Evolutionary conservation across 2,329 filamentous ascomycete species (phyloP), one percentile per base, ranked within the genome.

Genomic region (Drechslera avenae): DNA sequence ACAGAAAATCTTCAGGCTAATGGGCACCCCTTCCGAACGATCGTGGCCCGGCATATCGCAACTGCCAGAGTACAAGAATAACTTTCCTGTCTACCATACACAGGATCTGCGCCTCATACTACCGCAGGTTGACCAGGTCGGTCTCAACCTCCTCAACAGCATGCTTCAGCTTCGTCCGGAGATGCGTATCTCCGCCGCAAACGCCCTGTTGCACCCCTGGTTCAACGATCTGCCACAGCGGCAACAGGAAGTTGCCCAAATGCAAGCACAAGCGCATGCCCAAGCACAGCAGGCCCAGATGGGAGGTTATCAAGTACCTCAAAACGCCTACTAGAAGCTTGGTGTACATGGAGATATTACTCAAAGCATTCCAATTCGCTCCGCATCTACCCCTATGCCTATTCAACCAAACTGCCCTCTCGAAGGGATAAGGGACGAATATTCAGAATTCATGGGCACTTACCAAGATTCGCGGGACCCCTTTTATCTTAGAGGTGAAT

Each of bases 11-110:
- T 99, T 99, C 83, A 86, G 94, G 52, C 87, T 99, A 54, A 99
- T 99, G 94, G 94, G 94, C 55, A 99, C 94, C 0, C 94, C 94
- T 0, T 96, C 90, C 0, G 94, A 99, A 75, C 86, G 91, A 36
- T 91, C 89, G 4, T 99, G 94, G 94, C 93, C 93, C 0, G 92
- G 92, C 34, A 96, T 99, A 69, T 91, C 88, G 16, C 88, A 93
- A 68, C 92, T 96, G 66, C 91, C 93, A n/a, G 94, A 99, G 75
- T 99, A 97, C 81, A 97, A 97, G 80, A 84, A 87, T 39, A 96
- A 88, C 54, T 96, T 96, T 77, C 91, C 94, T 60, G 90, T 96
- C 71, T 97, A 94, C 73, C 89, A 90, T 12, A 96, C 94, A 1
- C 92, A 97, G 71, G 91, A 97, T 64, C 80, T 97, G 46, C 83